Evolutionary conservation across 177 flowering plant genomes (phyloP).

Genomic region (Vitis hybrid): DNA sequence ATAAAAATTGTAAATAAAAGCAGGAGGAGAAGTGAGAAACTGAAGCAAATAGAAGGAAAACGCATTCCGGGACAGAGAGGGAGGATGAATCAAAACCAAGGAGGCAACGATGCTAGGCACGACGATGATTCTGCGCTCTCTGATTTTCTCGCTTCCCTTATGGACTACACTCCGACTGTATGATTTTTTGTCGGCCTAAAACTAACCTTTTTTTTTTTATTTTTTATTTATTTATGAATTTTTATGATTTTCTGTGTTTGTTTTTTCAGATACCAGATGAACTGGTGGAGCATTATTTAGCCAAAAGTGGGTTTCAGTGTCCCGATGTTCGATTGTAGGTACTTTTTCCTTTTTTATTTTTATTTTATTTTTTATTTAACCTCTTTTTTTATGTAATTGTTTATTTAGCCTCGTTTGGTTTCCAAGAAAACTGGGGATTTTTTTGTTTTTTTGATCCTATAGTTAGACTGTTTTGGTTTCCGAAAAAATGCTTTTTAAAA

Average conservation of each 20-base stretch:
- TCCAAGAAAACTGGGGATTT: neutral
- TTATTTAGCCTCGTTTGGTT: no score
- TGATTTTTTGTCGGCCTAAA: neutral
- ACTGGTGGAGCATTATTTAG: conserved; percentile 87
- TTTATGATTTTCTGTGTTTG: neutral
- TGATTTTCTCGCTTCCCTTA: conserved; percentile 79
- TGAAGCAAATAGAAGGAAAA: no score
- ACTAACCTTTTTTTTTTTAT: neutral
- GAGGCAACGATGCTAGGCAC: conserved; percentile 56
- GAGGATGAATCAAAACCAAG: conserved; percentile 49
- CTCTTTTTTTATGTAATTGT: no score
- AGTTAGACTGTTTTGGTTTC: no score
- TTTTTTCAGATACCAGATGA: conserved; percentile 83
- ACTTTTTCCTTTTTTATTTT: conserved; percentile 15
- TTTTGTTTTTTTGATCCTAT: neutral
- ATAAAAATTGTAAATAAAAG: no score
- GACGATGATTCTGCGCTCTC: conserved; percentile 79
- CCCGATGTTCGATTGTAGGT: conserved; percentile 95
- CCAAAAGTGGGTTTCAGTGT: conserved; percentile 87
- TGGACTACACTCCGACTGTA: conserved; percentile 93
- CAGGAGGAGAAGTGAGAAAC: no score
- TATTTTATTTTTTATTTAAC: neutral
- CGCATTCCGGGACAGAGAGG: neutral
- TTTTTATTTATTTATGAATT: neutral
- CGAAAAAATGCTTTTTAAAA: no score